phyloP scores from a whole-genome alignment of 495 filamentous ascomycete genomes.

The Thozetella sp. region DNA sequence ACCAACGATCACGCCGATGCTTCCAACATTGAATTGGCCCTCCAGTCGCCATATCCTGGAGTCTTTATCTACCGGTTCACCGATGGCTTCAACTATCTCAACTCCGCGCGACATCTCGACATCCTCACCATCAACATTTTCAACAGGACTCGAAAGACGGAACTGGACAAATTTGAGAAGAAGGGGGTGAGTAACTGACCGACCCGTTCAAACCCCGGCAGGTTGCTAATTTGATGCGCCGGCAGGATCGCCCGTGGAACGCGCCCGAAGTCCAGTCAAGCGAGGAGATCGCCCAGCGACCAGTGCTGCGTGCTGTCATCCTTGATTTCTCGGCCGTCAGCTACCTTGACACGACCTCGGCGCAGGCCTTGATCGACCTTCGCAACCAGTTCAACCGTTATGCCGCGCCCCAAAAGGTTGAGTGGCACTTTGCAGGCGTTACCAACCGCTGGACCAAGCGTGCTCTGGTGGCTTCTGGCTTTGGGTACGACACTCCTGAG shows the following conservation, averaged over 20 bases:
- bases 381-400: slow-evolving; percentile 51
- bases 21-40: slow-evolving; percentile 39
- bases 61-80: slow-evolving; percentile 54
- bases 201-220: background rate
- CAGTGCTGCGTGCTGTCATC: slow-evolving; percentile 47
- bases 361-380: slow-evolving; percentile 50
- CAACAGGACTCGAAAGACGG: slow-evolving; percentile 38
- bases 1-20: slow-evolving; percentile 39
- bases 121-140: slow-evolving; percentile 42
- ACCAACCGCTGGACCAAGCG: slow-evolving; percentile 50
- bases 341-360: slow-evolving; percentile 47
- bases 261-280: slow-evolving; percentile 60
- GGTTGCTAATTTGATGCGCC: slow-evolving; percentile 8
- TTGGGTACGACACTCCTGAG: slow-evolving; percentile 28
- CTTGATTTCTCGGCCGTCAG: slow-evolving; percentile 52
- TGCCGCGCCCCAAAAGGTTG: slow-evolving; percentile 43
- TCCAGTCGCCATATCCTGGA: slow-evolving; percentile 44
- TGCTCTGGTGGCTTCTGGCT: slow-evolving; percentile 47
- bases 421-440: slow-evolving; percentile 54
- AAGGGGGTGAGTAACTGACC: slow-evolving; percentile 33
- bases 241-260: slow-evolving; percentile 71
- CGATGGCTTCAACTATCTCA: slow-evolving; percentile 55
- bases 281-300: slow-evolving; percentile 31
- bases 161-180: slow-evolving; percentile 32
- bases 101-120: slow-evolving; percentile 49